Evolutionary conservation across 148 eudicot species (phyloP).

Genomic region (Rhododendron williamsianum): DNA sequence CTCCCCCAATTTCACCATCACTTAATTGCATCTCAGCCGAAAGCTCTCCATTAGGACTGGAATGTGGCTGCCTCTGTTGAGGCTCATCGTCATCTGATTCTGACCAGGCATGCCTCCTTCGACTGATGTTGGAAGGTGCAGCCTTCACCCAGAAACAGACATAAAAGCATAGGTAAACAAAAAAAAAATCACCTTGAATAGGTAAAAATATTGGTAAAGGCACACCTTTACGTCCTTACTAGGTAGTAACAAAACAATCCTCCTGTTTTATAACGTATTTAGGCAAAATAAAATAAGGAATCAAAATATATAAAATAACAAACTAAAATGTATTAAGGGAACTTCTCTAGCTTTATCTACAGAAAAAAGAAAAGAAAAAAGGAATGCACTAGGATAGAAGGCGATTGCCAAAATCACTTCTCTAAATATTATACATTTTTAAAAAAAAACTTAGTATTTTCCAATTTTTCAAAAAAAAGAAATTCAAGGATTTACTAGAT

Average conservation of each 20-base stretch:
- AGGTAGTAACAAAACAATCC: not conserved
- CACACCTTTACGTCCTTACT: not conserved
- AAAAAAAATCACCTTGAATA: not conserved
- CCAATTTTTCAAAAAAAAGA: too few relatives aligned
- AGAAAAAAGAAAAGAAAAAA: not conserved
- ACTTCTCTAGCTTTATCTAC: not conserved
- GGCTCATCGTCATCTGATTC: slow-evolving; percentile 94
- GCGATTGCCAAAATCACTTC: not conserved
- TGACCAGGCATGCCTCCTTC: slow-evolving; percentile 66
- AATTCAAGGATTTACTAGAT: too few relatives aligned
- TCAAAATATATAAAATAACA: not conserved
- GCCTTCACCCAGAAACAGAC: slow-evolving; percentile 28
- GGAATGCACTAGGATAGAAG: not conserved
- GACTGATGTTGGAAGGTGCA: slow-evolving; percentile 44
- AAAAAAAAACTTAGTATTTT: too few relatives aligned
- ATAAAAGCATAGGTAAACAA: not conserved
- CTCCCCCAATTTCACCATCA: slow-evolving; percentile 38
- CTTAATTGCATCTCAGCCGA: slow-evolving; percentile 45
- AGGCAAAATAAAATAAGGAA: not conserved
- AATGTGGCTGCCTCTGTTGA: slow-evolving; percentile 32
- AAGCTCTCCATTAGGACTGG: slow-evolving; percentile 37
- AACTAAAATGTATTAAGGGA: not conserved
- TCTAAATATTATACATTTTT: not conserved
- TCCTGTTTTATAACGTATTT: not conserved
- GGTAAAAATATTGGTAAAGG: not conserved